Base-by-base conservation (phyloP, 164 flowering plant genomes). In the Macadamia integrifolia region DNA sequence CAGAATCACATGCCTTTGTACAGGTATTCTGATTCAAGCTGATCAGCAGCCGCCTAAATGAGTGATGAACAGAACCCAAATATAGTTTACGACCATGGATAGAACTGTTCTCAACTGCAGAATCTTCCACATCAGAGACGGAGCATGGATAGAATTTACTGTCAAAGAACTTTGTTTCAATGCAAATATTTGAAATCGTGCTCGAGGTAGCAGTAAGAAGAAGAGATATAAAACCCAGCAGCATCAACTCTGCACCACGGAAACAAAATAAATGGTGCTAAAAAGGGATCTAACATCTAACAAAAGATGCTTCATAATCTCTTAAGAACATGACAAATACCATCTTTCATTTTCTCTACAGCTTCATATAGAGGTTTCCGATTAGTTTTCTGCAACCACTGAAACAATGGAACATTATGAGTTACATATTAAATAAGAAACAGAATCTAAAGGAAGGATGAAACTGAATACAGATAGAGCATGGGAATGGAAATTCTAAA, bases 261-360 rank as follows among this genome's bases (percentile, higher is more conserved):
- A 72, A 73, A 23, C 60, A 62, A 65, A 72, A 23, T 23, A 12
- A 50, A 67, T 44, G 28, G 73, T 52, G 50, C 61, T 69, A 66
- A 12, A 8, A 17, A 29, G 53, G 31, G 32, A 13, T 17, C 0
- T 13, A 64, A 48, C 46, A 68, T 63, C 64, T 46, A 12, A 56
- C 18, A 30, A 12, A 32, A 46, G 7, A 64, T 43, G 42, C 28
- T 6, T n/a, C 62, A 14, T 12, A 7, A 60, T 55, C 53, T 56
- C 60, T 57, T 55, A 48, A 74, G 44, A 32, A 17, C 13, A 6
- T 10, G 44, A 32, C 65, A 66, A 7, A 58, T 82, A 90, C 99
- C 99, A 86, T 94, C 99, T 84, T 94, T 94, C 99, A 94, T 94
- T 79, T 92, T 94, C 85, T 94, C 99, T 73, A 94, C 71, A 43